phyloP scores from a whole-genome alignment of 2,329 filamentous ascomycete species.

The Epichloe coenophiala region DNA sequence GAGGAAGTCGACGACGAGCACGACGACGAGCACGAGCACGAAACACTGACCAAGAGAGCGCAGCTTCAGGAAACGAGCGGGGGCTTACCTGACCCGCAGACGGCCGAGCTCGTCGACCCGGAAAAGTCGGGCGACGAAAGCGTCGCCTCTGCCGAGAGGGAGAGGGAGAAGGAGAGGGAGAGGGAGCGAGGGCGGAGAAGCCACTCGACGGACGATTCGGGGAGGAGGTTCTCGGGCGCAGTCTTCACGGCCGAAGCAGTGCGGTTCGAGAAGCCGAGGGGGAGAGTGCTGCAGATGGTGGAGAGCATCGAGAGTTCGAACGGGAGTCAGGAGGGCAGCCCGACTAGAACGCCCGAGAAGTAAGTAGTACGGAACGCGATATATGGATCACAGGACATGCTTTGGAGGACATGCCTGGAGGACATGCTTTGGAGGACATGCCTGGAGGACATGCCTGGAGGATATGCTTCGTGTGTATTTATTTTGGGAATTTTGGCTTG shows the following conservation, averaged over 20 bases:
- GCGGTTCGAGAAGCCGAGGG: constrained; percentile 24
- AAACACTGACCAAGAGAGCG: constrained; percentile 7
- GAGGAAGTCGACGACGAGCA: constrained; percentile 17
- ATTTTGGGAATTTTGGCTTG: too few species aligned
- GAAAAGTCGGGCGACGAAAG: neutral
- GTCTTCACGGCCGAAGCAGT: constrained; percentile 35
- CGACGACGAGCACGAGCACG: neutral
- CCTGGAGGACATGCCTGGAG: too few species aligned
- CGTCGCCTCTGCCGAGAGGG: neutral
- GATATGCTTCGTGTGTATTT: too few species aligned
- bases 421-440: neutral
- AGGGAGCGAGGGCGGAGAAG: constrained; percentile 7
- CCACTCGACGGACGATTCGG: constrained; percentile 17
- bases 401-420: too few species aligned
- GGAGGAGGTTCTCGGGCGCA: constrained; percentile 18
- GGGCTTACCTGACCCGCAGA: constrained; percentile 13
- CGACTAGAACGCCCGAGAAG: constrained; percentile 6
- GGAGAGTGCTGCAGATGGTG: constrained; percentile 42
- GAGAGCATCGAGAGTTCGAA: constrained; percentile 36
- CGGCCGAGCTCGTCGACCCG: constrained; percentile 29
- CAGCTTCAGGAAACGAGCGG: neutral
- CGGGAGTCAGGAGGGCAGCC: constrained; percentile 28
- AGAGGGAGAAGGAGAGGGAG: too few species aligned
- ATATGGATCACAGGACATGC: neutral
- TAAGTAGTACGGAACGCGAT: neutral